Evolutionary conservation across 1,139 yeast species (phyloP).

Genomic region (Scheffersomyces lignicola): DNA sequence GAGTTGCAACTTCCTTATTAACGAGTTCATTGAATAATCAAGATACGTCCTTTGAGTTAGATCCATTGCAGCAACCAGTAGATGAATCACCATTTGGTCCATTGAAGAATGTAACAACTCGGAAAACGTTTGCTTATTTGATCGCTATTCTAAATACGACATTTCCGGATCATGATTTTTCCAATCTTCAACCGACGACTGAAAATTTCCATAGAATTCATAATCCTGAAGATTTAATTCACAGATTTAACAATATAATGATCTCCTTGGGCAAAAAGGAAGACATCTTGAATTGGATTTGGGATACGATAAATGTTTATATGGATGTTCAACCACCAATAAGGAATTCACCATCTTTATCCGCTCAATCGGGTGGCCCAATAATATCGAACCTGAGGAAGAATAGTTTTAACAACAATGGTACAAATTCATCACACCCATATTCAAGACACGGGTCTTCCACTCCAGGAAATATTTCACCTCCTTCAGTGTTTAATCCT

Average conservation of each 20-base stretch:
- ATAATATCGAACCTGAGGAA: constrained; percentile 20
- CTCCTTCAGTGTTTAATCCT: constrained; percentile 11
- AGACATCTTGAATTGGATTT: constrained; percentile 61
- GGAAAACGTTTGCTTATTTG: constrained; percentile 86
- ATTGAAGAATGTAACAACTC: constrained; percentile 73
- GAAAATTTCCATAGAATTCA: constrained; percentile 53
- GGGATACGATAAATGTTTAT: constrained; percentile 87
- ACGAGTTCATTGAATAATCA: constrained; percentile 21
- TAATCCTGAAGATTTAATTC: constrained; percentile 57
- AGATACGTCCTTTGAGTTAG: constrained; percentile 22
- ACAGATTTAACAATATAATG: constrained; percentile 76
- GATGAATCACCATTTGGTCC: constrained; percentile 93
- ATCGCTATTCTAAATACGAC: constrained; percentile 89
- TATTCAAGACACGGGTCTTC: constrained; percentile 4
- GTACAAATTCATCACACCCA: constrained; percentile 7
- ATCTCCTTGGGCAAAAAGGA: constrained; percentile 71
- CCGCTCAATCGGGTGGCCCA: constrained; percentile 13
- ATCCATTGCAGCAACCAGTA: constrained; percentile 15
- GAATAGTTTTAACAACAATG: constrained; percentile 20
- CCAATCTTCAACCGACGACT: constrained; percentile 82
- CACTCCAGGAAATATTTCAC: constrained; percentile 13
- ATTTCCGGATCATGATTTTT: constrained; percentile 94
- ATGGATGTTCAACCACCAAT: constrained; percentile 61
- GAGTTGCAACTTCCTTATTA: constrained; percentile 9
- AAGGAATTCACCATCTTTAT: constrained; percentile 19